A percentile compares a stretch with the other conserved stretches of the same genome.
Conservation (phyloP, 1,139 yeast genomes). For the Candida glucosophila region DNA sequence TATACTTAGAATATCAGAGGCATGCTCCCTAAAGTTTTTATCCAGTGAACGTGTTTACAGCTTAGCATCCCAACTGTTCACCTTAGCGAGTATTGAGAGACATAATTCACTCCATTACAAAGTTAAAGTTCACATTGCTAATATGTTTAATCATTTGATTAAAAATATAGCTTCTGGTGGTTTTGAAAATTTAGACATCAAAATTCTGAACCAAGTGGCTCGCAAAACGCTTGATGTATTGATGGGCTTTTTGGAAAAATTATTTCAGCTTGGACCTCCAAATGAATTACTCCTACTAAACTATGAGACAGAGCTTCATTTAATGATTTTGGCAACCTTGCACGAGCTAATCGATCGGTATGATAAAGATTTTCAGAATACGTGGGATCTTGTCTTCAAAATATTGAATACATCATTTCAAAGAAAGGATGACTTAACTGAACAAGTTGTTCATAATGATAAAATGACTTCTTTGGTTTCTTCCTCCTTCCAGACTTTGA, state of each 20-base stretch:
- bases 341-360: constrained; percentile 68
- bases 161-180: constrained; percentile 40
- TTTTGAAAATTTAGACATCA: constrained; percentile 18
- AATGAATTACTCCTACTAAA: constrained; percentile 36
- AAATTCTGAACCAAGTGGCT: constrained; percentile 19
- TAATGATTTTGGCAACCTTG: constrained; percentile 52
- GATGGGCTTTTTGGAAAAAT: constrained; percentile 18
- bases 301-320: constrained; percentile 60
- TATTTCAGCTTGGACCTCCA: constrained; percentile 30
- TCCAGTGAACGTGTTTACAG: too few relatives aligned
- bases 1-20: too few relatives aligned
- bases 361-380: constrained; percentile 42
- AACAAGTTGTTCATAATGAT: constrained; percentile 24
- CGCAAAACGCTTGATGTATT: constrained; percentile 29
- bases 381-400: constrained; percentile 68
- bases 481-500: constrained; percentile 71
- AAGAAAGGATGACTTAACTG: constrained; percentile 16
- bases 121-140: constrained; percentile 37
- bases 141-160: constrained; percentile 42
- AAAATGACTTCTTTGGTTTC: constrained; percentile 43
- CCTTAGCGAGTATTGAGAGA: too few relatives aligned
- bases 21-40: too few relatives aligned
- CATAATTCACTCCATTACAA: constrained; percentile 33
- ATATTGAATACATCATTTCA: constrained; percentile 64
- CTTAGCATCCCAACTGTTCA: too few relatives aligned